Evolutionary conservation across 2,329 filamentous ascomycete genomes (phyloP).

Genomic region (Fusarium guadeloupense): DNA sequence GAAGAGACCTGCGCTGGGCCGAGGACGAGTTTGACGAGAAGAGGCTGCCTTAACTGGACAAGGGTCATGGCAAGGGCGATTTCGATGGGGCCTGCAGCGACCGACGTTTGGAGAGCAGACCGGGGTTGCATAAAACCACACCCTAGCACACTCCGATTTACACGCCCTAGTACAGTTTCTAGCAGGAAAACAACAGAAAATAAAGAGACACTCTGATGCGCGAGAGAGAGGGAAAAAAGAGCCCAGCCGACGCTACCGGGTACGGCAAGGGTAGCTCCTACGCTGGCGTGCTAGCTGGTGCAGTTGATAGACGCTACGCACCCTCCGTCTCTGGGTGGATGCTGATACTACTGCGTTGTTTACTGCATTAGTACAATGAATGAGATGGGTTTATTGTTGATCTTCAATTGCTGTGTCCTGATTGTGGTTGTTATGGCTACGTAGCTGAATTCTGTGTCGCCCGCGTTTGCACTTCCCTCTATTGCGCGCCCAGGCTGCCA

Average conservation of each 20-base stretch:
- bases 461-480: not conserved
- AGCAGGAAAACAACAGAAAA: constrained; percentile 6
- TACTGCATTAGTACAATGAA: constrained; percentile 24
- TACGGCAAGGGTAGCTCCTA: constrained; percentile 38
- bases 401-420: constrained; percentile 19
- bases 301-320: constrained; percentile 18
- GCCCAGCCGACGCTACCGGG: constrained; percentile 41
- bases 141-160: constrained; percentile 22
- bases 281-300: constrained; percentile 39
- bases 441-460: not conserved
- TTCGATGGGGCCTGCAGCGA: constrained; percentile 39
- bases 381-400: constrained; percentile 28
- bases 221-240: constrained; percentile 25
- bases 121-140: constrained; percentile 18
- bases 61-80: constrained; percentile 34
- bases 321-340: constrained; percentile 25
- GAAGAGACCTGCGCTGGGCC: constrained; percentile 36
- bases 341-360: constrained; percentile 34
- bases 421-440: constrained; percentile 33
- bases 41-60: constrained; percentile 21
- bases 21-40: constrained; percentile 36
- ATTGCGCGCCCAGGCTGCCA: not conserved
- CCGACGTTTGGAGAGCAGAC: constrained; percentile 33
- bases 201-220: not conserved
- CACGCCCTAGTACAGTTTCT: constrained; percentile 15